Evolutionary conservation across 176 grass and related monocot species (phyloP).

Genomic region (maize (Zea mays)): DNA sequence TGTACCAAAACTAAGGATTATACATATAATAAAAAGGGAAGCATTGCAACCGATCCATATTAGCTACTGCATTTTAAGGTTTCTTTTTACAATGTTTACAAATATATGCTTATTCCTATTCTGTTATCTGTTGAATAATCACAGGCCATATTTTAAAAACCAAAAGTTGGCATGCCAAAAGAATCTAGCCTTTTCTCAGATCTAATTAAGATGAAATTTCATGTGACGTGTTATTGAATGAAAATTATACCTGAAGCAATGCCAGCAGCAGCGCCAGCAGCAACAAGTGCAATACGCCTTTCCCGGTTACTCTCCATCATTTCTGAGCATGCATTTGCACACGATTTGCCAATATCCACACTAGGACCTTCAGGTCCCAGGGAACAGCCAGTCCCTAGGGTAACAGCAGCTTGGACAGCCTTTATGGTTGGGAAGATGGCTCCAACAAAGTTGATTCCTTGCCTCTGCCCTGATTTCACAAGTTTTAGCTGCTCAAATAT

Average conservation of each 20-base stretch:
- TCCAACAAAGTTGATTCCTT: conserved; percentile 69
- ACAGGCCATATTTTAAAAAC: background rate
- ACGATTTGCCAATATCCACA: conserved; percentile 96
- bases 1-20: background rate
- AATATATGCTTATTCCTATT: background rate
- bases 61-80: conserved; percentile 13
- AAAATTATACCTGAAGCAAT: conserved; percentile 91
- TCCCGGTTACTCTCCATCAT: conserved; percentile 97
- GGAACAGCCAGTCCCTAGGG: conserved; percentile 87
- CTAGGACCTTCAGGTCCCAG: conserved; percentile 91
- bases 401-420: conserved; percentile 87
- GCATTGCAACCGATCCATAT: background rate
- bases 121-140: conserved; percentile 3
- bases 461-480: conserved; percentile 47
- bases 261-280: conserved; percentile 94
- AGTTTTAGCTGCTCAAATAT: conserved; percentile 84
- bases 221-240: background rate
- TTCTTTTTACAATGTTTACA: conserved; percentile 7
- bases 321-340: conserved; percentile 90
- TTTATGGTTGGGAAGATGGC: conserved; percentile 77
- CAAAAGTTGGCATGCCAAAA: conserved; percentile 24
- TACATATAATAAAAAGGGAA: background rate
- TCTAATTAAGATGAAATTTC: background rate
- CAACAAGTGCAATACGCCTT: conserved; percentile 87
- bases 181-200: background rate